Base-by-base conservation (phyloP, 192 early-diverging fungal species). In the Backusella luteola region DNA sequence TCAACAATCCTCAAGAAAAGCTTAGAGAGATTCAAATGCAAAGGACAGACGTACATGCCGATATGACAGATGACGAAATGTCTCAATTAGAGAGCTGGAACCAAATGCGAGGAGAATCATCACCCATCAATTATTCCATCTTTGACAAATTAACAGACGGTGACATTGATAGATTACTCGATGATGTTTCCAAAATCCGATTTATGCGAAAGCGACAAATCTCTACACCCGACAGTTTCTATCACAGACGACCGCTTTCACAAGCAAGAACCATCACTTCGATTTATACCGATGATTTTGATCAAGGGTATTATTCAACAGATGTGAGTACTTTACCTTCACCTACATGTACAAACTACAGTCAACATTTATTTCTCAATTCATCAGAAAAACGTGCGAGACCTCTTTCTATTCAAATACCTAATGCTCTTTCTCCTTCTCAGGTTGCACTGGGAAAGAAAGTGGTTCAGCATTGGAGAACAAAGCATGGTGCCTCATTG, bases 1-100 rank as follows among this genome's bases (percentile, higher is more conserved):
- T 96, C 71, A 96, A 92, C 70, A 86, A 96, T 76, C 95, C 95
- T 4, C 89, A 88, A 74, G 93, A 96, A 8, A 63, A 63, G 8
- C 56, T 63, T 3, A 63, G 56, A 63, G 56, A 63, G 12, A 63
- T 63, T 29, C 56, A 63, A 29, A 26, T 63, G 26, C 56, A 63
- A 63, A 63, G 29, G 26, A 0, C 15, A 39, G 42, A 29, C 23
- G 3, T 63, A 11, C 26, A 63, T 29, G 8, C 56, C 5, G 56
- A 9, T 7, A 29, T 26, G 3, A 63, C 4, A 29, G 56, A 63
- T 26, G 56, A 63, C 7, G 56, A 63, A 29, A 63, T 29, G 56
- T 63, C 56, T 29, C 56, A 29, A 63, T 63, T 63, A 14, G 56
- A 63, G 26, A 63, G 23, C 56, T 63, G 56, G 56, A 63, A 63